Conservation (phyloP, 2,329 filamentous ascomycete genomes). For the Aureobasidium sp. region DNA sequence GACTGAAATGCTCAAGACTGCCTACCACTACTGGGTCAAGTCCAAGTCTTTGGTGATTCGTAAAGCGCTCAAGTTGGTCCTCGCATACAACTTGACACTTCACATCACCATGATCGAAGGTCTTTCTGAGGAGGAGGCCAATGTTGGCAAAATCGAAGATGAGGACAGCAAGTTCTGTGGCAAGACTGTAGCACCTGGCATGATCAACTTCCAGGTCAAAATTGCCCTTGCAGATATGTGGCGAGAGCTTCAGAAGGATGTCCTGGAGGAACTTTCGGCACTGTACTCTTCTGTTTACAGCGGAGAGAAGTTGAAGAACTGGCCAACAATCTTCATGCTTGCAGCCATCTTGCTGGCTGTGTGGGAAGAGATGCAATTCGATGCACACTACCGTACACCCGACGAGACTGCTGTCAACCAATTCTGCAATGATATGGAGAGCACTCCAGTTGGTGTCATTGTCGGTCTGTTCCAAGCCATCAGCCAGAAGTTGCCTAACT, state of each 20-base stretch:
- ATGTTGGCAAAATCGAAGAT: constrained; percentile 79
- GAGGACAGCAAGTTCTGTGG: constrained; percentile 80
- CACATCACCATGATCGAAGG: constrained; percentile 94
- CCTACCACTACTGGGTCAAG: constrained; percentile 85
- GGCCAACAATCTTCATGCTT: constrained; percentile 97
- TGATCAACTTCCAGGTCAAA: constrained; percentile 99
- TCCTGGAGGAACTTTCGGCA: constrained; percentile 83
- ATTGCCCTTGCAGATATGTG: constrained; percentile 95
- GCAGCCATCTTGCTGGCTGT: constrained; percentile 87
- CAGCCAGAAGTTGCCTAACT: constrained; percentile 87
- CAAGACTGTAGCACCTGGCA: constrained; percentile 87
- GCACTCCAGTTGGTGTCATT: constrained; percentile 89
- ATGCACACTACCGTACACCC: constrained; percentile 90
- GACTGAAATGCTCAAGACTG: constrained; percentile 92
- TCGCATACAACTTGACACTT: constrained; percentile 91
- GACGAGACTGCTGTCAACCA: constrained; percentile 80
- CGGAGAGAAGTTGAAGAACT: constrained; percentile 95
- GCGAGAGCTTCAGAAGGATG: constrained; percentile 94
- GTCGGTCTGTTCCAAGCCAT: constrained; percentile 96
- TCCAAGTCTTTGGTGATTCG: constrained; percentile 84
- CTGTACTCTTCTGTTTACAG: constrained; percentile 98
- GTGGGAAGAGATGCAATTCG: constrained; percentile 99
- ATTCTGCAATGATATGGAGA: constrained; percentile 96
- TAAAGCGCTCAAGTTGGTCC: constrained; percentile 88
- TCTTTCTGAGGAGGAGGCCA: constrained; percentile 68